These are phyloP conservation scores for Acacia crassicarpa DNA, from an alignment of 306 rosid genomes.

Conservation along the genomic window DNA sequence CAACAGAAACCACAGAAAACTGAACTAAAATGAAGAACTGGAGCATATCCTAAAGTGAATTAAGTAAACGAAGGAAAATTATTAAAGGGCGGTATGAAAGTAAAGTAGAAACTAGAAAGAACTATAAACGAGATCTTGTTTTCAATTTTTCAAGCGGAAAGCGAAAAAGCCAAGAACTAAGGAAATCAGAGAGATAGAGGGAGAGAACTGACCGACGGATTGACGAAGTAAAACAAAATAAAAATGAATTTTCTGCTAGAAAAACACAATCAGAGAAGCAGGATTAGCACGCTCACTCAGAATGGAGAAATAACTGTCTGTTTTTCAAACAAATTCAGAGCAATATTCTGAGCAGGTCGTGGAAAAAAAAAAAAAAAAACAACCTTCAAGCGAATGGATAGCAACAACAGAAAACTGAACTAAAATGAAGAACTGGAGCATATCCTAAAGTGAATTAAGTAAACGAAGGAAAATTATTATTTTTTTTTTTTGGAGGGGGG, in stretches of 20 bases:
- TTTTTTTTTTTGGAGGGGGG: too few species aligned
- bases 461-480: not conserved
- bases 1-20: not conserved
- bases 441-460: not conserved
- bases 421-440: not conserved
- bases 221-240: not conserved
- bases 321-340: constrained; percentile 5
- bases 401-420: not conserved
- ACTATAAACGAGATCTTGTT: not conserved
- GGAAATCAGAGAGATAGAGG: not conserved
- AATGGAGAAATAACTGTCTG: constrained; percentile 6
- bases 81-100: not conserved
- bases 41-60: not conserved
- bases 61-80: not conserved
- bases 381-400: not conserved
- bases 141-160: not conserved
- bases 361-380: constrained; percentile 6
- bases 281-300: not conserved
- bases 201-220: constrained; percentile 10
- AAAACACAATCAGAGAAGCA: not conserved
- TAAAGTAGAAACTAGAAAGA: not conserved
- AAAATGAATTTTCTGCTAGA: constrained; percentile 5
- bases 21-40: not conserved
- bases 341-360: not conserved
- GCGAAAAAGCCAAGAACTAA: not conserved